Evolutionary conservation across 371 early-diverging fungal genomes (phyloP), one percentile per base, ranked within the genome.

Genomic region (Cokeromyces recurvatus): DNA sequence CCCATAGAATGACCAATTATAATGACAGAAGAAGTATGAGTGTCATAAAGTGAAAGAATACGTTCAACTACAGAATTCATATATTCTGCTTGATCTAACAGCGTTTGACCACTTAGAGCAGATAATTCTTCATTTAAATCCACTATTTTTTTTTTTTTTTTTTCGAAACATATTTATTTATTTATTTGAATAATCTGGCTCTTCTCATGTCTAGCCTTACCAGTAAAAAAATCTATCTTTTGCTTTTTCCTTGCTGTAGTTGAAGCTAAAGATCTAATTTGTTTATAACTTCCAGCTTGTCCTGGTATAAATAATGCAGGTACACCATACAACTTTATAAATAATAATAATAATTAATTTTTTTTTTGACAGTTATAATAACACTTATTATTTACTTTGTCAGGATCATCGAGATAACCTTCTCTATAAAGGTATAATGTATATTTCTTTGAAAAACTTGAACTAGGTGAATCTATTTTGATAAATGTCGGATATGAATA

Each of bases 1-100:
- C 97, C 97, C 97, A 97, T 96, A 6, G 94, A 94, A 56, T 96
- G 97, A 3, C 90, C 95, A 21, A 97, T 66, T 16, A 97, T 61
- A 12, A 90, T 53, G 11, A 96, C 93, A 2, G 90, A 83, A 2
- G 59, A 60, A 1, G 19, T 24, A 4, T 31, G 31, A n/a, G 24
- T 29, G 2, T 25, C 10, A 31, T 88, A 88, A 10, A 80, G 55
- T 1, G 77, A 69, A 8, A 87, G 57, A 20, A 95, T 89, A 51
- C 78, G 77, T 24, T 61, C 41, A 39, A 95, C 88, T 3, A 81
- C 92, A 23, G 86, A 82, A 68, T 91, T 93, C 37, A 81, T 68
- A 59, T 73, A 81, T 22, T 77, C 72, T 0, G 95, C 92, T 63
- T 95, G 95, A 32, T 88, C 86, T 16, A 53, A 8, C 7, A 60